A percentile compares a stretch with the other conserved stretches of the same genome.
phyloP scores from a whole-genome alignment of 352 stramenopile genomes.

The Globisporangium splendens region DNA sequence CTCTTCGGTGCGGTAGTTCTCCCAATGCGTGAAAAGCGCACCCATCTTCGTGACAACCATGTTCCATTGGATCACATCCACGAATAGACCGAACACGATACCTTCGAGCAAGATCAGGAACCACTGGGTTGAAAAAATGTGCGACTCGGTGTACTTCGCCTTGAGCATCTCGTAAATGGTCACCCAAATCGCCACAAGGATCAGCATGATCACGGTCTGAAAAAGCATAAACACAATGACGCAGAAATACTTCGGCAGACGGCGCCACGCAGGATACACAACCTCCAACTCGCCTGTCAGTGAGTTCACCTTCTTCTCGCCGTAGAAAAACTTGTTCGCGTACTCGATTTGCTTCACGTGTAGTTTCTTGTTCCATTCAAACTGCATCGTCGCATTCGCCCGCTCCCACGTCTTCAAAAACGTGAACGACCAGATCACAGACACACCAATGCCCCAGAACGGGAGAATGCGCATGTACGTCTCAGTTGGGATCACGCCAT shows the following conservation, averaged over 20 bases:
- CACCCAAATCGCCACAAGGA: constrained; percentile 83
- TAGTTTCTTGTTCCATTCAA: constrained; percentile 76
- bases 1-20: constrained; percentile 86
- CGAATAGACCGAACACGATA: constrained; percentile 83
- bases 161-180: constrained; percentile 89
- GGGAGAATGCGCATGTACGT: constrained; percentile 77
- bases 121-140: constrained; percentile 85
- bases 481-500: constrained; percentile 47
- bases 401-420: constrained; percentile 86
- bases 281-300: constrained; percentile 68
- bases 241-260: constrained; percentile 71
- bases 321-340: constrained; percentile 75
- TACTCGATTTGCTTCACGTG: constrained; percentile 85
- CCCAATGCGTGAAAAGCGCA: constrained; percentile 81
- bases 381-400: constrained; percentile 76
- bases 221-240: constrained; percentile 79
- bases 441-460: constrained; percentile 82
- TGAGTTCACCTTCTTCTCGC: constrained; percentile 62
- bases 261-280: constrained; percentile 66
- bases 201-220: constrained; percentile 83
- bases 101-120: constrained; percentile 79
- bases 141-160: constrained; percentile 63
- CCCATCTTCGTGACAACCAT: constrained; percentile 88
- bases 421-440: constrained; percentile 73
- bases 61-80: constrained; percentile 89